Base-by-base conservation (phyloP, 352 stramenopile genomes). In the Plasmopara viticola region DNA sequence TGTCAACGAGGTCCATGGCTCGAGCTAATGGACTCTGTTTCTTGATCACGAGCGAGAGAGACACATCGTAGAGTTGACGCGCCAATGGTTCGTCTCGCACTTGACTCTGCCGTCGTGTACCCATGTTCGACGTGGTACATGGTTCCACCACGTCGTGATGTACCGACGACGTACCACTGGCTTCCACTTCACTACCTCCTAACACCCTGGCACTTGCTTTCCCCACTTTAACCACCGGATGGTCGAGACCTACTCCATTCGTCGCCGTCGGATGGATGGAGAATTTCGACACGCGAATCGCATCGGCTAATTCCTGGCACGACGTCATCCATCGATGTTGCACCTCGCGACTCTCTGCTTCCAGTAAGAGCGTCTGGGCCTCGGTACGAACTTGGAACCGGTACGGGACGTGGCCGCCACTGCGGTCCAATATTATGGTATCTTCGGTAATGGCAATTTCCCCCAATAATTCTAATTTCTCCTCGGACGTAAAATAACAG, bases 401-500 rank as follows among this genome's bases (percentile, higher is more conserved):
- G 49, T 82, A 88, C 0, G 77, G 78, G 15, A 70, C 68, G 49
- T 83, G 68, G 17, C 77, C 73, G 4, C 56, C 45, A 8, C 65
- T 83, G 35, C 71, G 70, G 61, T 91, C 78, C 33, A 91, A 57
- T 42, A 93, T 66, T n/a, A 87, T 71, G 20, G 83, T 88, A 57
- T 93, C 80, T 51, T 71, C 66, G 14, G 72, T 80, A 43, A 93
- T 78, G 5, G 68, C 59, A 40, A 91, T 82, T 34, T 80, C 60
- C 9, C 83, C 83, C 30, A 93, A 53, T 18, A 93, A 53, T 62
- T 90, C 76, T 35, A 90, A 70, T 44, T 89, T 90, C 34, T 90
- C 77, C 51, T 93, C 80, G 6, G 80, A 90, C 33, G 79, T 83
- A 62, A 84, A 93, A 63, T 93, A 93, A 53, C 75, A 83, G 29